Base-by-base conservation (phyloP, 2,329 filamentous ascomycete species). In the Penicillium oxalicum region DNA sequence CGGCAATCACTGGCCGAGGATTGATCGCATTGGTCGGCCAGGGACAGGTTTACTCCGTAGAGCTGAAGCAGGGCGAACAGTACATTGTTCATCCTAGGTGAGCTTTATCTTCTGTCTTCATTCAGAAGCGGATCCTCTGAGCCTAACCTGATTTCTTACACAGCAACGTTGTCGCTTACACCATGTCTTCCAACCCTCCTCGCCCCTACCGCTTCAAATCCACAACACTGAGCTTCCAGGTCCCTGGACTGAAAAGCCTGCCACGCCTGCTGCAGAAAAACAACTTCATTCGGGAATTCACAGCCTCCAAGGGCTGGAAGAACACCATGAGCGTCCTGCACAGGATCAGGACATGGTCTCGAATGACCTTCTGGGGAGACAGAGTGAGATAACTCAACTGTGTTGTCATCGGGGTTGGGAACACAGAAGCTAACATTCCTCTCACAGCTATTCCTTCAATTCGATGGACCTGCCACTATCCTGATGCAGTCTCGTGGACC, bases 321-420 rank as follows among this genome's bases (percentile, higher is more conserved):
- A 74, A 79, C 7, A 56, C 89, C 1, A 78, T 83, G 37, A 77
- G 77, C n/a, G 63, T 82, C 28, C 68, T 86, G 6, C 88, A 87
- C 68, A 80, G 74, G 34, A 57, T 94, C 18, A 82, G 89, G 51
- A 95, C 90, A 0, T 84, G 85, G 72, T 77, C 85, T 37, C 80
- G 91, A 51, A 81, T 87, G 61, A 88, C 88, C 1, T 87, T 98
- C 48, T 97, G 90, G 88, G 93, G 93, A 24, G 93, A 98, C 66
- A 75, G 91, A 53, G 81, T 83, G 72, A 59, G 74, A 60, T 9
- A 18, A 18, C 40, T 13, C 29, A 32, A 5, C 11, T 9, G 34
- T 37, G 48, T 9, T n/a, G 32, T 18, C 18, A 24, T 7, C 24
- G 34, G 36, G 44, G 34, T 11, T 25, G 9, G 18, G 11, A 1